Percentiles rank a stretch among this genome's conserved stretches.
Conservation (phyloP, 257 asterid genomes). For the Primulina eburnea region DNA sequence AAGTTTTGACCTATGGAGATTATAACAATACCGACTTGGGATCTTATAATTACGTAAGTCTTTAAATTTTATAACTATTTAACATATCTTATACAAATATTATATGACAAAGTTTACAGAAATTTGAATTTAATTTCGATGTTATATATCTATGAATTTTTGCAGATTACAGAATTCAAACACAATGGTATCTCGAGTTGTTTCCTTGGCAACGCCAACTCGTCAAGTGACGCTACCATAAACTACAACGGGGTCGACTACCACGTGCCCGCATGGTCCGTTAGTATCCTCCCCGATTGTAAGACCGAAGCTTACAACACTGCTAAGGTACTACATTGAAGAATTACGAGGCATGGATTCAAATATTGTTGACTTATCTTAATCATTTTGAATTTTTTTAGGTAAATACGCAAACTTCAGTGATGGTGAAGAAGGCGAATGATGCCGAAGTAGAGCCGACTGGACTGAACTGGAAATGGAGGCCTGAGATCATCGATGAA, state of each 20-base stretch:
- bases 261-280: conserved; percentile 82
- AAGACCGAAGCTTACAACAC: conserved; percentile 65
- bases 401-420: conserved; percentile 63
- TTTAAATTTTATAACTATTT: no score
- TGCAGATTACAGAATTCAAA: conserved; percentile 43
- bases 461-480: conserved; percentile 59
- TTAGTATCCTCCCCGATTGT: conserved; percentile 74
- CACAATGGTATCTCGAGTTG: conserved; percentile 44
- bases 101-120: no score
- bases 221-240: conserved; percentile 41
- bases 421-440: conserved; percentile 40
- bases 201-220: conserved; percentile 49
- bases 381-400: not conserved
- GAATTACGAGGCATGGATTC: not conserved
- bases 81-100: not conserved
- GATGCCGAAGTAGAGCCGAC: conserved; percentile 35
- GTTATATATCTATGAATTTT: not conserved
- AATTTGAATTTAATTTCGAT: no score
- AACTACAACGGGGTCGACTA: conserved; percentile 33
- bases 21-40: conserved; percentile 33
- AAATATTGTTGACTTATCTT: not conserved
- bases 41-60: conserved; percentile 41
- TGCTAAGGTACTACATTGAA: conserved; percentile 47
- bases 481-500: conserved; percentile 31
- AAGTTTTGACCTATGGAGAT: conserved; percentile 54